phyloP scores from a whole-genome alignment of 2,329 filamentous ascomycete genomes.

The Cladophialophora exuberans region DNA sequence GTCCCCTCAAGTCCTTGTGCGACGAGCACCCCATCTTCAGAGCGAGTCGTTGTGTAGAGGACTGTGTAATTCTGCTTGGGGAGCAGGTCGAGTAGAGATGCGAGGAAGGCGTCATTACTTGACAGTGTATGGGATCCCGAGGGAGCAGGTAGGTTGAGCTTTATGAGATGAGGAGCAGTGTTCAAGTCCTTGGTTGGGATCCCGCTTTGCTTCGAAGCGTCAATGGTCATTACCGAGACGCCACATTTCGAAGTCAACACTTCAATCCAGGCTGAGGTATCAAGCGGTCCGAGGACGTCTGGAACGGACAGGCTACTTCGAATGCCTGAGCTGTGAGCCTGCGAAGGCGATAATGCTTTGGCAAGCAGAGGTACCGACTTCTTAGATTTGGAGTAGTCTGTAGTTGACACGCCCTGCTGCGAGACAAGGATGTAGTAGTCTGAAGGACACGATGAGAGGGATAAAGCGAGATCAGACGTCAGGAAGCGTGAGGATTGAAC shows the following conservation, averaged over 20 bases:
- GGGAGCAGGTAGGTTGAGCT: constrained; percentile 49
- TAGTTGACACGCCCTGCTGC: constrained; percentile 72
- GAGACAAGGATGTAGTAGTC: constrained; percentile 76
- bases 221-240: constrained; percentile 46
- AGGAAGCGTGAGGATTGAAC: constrained; percentile 50
- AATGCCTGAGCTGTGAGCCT: constrained; percentile 35
- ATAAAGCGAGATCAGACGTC: constrained; percentile 45
- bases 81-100: constrained; percentile 51
- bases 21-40: constrained; percentile 36
- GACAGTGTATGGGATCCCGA: constrained; percentile 21
- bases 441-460: constrained; percentile 70
- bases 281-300: constrained; percentile 57
- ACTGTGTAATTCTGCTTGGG: constrained; percentile 68
- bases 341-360: constrained; percentile 17
- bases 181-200: constrained; percentile 29
- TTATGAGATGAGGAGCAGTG: constrained; percentile 42
- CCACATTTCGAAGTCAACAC: constrained; percentile 54
- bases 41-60: constrained; percentile 71
- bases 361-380: constrained; percentile 53
- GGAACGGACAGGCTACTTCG: constrained; percentile 57
- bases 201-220: constrained; percentile 40
- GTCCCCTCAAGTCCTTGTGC: constrained; percentile 34
- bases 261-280: constrained; percentile 46
- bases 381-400: constrained; percentile 63
- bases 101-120: constrained; percentile 48